A percentile compares a stretch with the other conserved stretches of the same genome.
Evolutionary conservation across 441 rosid species (phyloP).

Genomic region (Codiaeum variegatum): DNA sequence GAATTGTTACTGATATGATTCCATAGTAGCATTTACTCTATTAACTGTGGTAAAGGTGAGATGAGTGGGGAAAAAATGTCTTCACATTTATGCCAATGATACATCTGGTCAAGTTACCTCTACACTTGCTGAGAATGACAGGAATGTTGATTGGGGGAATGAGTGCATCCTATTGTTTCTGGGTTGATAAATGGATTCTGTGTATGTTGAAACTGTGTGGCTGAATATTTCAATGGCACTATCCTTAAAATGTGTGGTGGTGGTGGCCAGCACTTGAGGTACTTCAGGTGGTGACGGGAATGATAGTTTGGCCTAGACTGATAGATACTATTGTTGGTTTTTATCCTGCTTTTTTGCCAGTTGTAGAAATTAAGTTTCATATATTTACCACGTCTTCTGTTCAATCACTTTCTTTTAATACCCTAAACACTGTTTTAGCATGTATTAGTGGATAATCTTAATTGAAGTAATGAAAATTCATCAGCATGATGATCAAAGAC

Average conservation of each 20-base stretch:
- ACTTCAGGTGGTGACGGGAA: not conserved
- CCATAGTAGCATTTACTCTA: not conserved
- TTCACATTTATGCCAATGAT: not conserved
- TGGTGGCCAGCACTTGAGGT: not conserved
- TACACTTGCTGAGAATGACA: not conserved
- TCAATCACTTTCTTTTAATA: not conserved
- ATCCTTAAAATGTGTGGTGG: not conserved
- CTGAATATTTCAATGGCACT: not conserved
- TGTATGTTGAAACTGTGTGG: not conserved
- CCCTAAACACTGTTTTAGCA: not conserved
- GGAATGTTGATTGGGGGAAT: not conserved
- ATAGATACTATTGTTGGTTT: not conserved
- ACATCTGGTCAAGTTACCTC: not conserved
- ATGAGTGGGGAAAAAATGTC: not conserved
- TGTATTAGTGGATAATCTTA: not conserved
- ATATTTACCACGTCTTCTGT: not conserved
- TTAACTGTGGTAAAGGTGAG: not conserved
- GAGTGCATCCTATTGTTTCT: not conserved
- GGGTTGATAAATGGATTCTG: not conserved
- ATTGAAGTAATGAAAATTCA: not conserved
- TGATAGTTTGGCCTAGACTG: not conserved
- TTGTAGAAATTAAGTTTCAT: not conserved
- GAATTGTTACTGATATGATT: not conserved
- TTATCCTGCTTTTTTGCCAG: not conserved
- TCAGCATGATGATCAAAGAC: not conserved